phyloP scores from a whole-genome alignment of 495 filamentous ascomycete genomes.

The Chlorociboria aeruginascens region DNA sequence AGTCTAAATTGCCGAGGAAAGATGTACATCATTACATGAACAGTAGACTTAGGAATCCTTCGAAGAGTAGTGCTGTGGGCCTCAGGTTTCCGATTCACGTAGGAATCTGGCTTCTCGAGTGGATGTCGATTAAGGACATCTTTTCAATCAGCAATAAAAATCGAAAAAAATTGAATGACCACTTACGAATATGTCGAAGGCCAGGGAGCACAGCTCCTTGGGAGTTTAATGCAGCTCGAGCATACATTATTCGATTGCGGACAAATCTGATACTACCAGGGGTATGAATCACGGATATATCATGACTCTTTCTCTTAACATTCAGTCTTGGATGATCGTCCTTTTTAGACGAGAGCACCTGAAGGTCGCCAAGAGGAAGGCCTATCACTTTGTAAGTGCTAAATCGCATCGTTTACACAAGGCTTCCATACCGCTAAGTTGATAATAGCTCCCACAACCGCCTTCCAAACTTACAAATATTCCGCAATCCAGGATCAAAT shows the following conservation, averaged over 20 bases:
- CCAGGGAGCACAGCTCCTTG: slow-evolving; percentile 60
- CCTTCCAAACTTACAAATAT: slow-evolving; percentile 57
- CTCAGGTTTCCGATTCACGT: too few relatives aligned
- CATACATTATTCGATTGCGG: slow-evolving; percentile 79
- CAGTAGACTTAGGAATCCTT: slow-evolving; percentile 30
- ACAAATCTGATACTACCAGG: slow-evolving; percentile 63
- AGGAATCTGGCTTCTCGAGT: neutral
- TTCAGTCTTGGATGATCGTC: slow-evolving; percentile 3
- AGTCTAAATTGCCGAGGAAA: slow-evolving; percentile 86
- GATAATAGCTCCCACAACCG: slow-evolving; percentile 50
- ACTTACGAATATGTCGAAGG: slow-evolving; percentile 69
- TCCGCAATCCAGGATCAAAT: slow-evolving; percentile 65
- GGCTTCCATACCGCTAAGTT: slow-evolving; percentile 57
- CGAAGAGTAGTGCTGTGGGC: too few relatives aligned
- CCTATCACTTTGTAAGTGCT: neutral
- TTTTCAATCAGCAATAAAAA: slow-evolving; percentile 24
- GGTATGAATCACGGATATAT: slow-evolving; percentile 13
- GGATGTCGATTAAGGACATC: slow-evolving; percentile 76
- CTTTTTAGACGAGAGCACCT: slow-evolving; percentile 2
- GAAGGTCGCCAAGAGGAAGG: slow-evolving; percentile 14
- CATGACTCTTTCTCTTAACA: neutral
- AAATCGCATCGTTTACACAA: neutral
- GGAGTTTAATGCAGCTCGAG: slow-evolving; percentile 53
- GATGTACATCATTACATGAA: slow-evolving; percentile 80
- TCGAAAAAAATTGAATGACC: slow-evolving; percentile 1